These are phyloP conservation scores for Leptographium galeiforme DNA, from an alignment of 2,329 filamentous ascomycete genomes.

Conservation along the genomic window DNA sequence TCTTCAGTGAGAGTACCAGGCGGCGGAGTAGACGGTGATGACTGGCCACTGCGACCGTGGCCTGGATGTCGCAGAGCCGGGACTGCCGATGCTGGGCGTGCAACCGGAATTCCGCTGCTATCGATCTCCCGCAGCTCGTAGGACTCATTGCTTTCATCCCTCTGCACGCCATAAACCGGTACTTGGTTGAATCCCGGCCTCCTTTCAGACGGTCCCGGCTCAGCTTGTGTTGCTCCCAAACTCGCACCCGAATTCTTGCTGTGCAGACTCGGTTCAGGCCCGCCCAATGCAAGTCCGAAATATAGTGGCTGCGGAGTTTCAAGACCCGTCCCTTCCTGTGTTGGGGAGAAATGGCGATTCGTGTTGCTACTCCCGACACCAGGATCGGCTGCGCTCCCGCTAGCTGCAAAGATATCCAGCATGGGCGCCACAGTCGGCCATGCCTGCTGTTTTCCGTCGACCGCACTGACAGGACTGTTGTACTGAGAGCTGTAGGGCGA, in stretches of 20 bases:
- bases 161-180: not conserved
- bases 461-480: slow-evolving; percentile 40
- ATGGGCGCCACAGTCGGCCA: slow-evolving; percentile 20
- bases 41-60: slow-evolving; percentile 21
- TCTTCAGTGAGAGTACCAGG: slow-evolving; percentile 7
- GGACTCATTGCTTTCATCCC: slow-evolving; percentile 17
- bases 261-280: slow-evolving; percentile 19
- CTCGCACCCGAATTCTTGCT: slow-evolving; percentile 17
- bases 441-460: slow-evolving; percentile 19
- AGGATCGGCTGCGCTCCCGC: not conserved
- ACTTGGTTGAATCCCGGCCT: not conserved
- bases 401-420: not conserved
- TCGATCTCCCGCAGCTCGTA: slow-evolving; percentile 38
- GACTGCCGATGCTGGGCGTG: slow-evolving; percentile 15
- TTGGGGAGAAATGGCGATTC: not conserved
- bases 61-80: slow-evolving; percentile 34
- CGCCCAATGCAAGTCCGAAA: slow-evolving; percentile 31
- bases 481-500: slow-evolving; percentile 48
- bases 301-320: slow-evolving; percentile 13
- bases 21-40: not conserved
- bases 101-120: slow-evolving; percentile 13
- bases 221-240: slow-evolving; percentile 11
- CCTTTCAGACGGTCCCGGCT: not conserved
- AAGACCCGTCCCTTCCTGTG: slow-evolving; percentile 13
- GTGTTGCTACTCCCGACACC: not conserved